Evolutionary conservation across 352 stramenopile species (phyloP), one percentile per base, ranked within the genome.

Genomic region (Pythium vanterpoolii): DNA sequence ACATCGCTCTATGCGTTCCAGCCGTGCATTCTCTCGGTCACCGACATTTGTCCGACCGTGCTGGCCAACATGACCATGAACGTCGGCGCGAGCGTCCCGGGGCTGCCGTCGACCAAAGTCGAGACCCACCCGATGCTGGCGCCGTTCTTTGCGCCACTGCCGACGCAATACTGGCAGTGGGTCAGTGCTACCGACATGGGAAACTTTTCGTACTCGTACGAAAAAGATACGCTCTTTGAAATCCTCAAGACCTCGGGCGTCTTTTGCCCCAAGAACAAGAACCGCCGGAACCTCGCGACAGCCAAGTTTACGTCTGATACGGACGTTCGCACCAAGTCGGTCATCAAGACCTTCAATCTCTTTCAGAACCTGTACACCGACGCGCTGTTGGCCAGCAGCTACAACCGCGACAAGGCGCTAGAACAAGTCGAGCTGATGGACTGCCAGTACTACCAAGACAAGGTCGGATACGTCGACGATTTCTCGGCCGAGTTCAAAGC

Each of bases 81-180:
- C 4, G 40, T 43, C 3, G 52, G 52, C 40, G 30, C 27, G 52
- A 19, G n/a, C 11, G 53, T 85, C 71, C 71, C 67, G 71, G 33
- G 24, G 61, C n/a, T 40, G 30, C 1, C 60, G 0, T 63, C 65
- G 19, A 68, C 70, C 33, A 58, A 61, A 1, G 73, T 73, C 2
- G 77, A 86, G 38, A 69, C 62, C 13, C 77, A 87, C 44, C 71
- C 77, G 10, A 30, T 58, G 28, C 68, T 87, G 9, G 46, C 59
- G 3, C 63, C 45, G 11, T 89, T 87, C 61, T 89, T 87, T 48
- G 51, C 62, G 5, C 69, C 72, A 4, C 72, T 85, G 11, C 77
- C 77, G 6, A 83, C 58, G 31, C 60, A 89, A 51, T 89, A 84
- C 63, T 89, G 77, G 79, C 64, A 68, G 45, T 89, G 79, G 33